Evolutionary conservation across 257 asterid genomes (phyloP).

Genomic region (Pogostemon cablin): DNA sequence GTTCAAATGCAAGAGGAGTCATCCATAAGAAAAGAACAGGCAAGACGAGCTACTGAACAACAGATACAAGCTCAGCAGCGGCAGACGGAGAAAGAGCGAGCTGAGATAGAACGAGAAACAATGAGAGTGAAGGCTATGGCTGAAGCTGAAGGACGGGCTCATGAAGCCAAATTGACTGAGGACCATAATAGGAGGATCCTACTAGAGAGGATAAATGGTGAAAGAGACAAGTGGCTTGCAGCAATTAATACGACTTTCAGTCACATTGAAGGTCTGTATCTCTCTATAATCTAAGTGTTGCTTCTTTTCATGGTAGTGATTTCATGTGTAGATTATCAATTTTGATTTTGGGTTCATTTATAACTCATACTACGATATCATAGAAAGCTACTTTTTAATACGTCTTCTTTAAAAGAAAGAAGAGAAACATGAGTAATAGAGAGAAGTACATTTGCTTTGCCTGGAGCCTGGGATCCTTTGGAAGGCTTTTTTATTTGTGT

Average conservation of each 20-base stretch:
- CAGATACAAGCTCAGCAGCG: conserved; percentile 94
- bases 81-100: conserved; percentile 93
- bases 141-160: conserved; percentile 95
- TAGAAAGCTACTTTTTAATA: too few species aligned
- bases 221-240: conserved; percentile 99
- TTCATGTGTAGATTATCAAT: too few species aligned
- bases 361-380: too few species aligned
- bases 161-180: conserved; percentile 90
- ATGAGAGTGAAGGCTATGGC: conserved; percentile 88
- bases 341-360: not conserved
- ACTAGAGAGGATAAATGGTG: conserved; percentile 76
- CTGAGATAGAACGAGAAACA: conserved; percentile 89
- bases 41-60: conserved; percentile 91
- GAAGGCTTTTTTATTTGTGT: not conserved
- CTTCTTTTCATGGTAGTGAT: not conserved
- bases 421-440: not conserved
- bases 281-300: conserved; percentile 16
- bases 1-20: conserved; percentile 97
- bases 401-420: not conserved
- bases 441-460: not conserved
- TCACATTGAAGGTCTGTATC: conserved; percentile 81
- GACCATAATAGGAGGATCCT: conserved; percentile 90
- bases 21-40: conserved; percentile 82
- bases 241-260: conserved; percentile 90
- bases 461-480: not conserved